Base-by-base conservation (phyloP, 2,329 filamentous ascomycete genomes). In the Monosporascus sp. region DNA sequence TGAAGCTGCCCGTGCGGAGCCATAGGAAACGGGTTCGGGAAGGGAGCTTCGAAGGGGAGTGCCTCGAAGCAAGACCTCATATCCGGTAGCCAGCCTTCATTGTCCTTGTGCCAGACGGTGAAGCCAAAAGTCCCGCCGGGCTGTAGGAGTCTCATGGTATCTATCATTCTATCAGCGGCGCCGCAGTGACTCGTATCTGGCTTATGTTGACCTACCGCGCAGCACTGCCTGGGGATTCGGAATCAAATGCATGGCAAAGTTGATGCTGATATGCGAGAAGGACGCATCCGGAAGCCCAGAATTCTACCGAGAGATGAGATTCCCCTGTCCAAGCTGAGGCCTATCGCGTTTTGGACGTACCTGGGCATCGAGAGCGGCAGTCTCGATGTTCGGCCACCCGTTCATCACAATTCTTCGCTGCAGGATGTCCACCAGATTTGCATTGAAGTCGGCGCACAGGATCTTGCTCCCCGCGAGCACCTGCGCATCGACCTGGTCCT, bases 381-480 rank as follows among this genome's bases (percentile, higher is more conserved):
- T 70, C 57, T 76, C 70, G 0, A 72, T 67, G 50, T 76, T 77
- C 2, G 70, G 61, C 79, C 79, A 83, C 1, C 65, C 68, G 49
- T 79, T 72, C 0, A 58, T 61, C 14, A 63, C 56, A 16, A 73
- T 69, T 37, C 76, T 70, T 51, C 60, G 65, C 56, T 69, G 67
- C 6, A 76, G 65, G 24, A 74, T 58, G 2, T 67, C 68, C 3
- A 82, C 64, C 63, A 79, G 68, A 3, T 60, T 64, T 1, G 68
- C 65, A 0, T 77, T 74, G 22, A 72, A 68, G 59, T 84, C 81
- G 4, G 74, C 73, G 31, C 74, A 79, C n/a, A 78, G 60, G 51
- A 83, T 70, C 22, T 69, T 71, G 65, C 78, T 79, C 51, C 64
- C 60, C 8, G 60, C 63, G 20, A 78, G 67, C 5, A 74, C 64